These are phyloP conservation scores for Termitomyces sp. DNA, from an alignment of 768 basidiomycete genomes.

Conservation along the genomic window DNA sequence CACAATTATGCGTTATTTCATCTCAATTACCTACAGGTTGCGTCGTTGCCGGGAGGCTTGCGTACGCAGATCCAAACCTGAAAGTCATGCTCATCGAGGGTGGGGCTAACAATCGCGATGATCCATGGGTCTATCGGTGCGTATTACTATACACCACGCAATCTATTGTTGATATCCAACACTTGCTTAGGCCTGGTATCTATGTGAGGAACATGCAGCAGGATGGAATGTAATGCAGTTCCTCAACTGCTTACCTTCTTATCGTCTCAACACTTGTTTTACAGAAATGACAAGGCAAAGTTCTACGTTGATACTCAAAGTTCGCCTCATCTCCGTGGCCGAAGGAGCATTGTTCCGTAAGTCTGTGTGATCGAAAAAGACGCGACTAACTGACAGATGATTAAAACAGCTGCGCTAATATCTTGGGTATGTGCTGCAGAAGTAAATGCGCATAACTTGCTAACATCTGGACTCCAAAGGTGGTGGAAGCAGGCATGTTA, in stretches of 20 bases:
- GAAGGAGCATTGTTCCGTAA: slow-evolving; percentile 64
- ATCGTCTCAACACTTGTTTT: background rate
- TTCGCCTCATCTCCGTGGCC: slow-evolving; percentile 54
- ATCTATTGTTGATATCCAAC: background rate
- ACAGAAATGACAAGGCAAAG: slow-evolving; percentile 67
- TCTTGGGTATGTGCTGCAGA: slow-evolving; percentile 36
- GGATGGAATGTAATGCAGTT: slow-evolving; percentile 45
- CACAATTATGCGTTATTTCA: background rate
- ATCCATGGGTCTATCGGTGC: slow-evolving; percentile 70
- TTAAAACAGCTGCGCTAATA: slow-evolving; percentile 54
- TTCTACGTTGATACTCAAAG: slow-evolving; percentile 61
- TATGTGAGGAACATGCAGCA: slow-evolving; percentile 68
- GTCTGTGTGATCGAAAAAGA: slow-evolving; percentile 14
- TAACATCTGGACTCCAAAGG: slow-evolving; percentile 21
- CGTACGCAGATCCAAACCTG: slow-evolving; percentile 64
- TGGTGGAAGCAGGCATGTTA: slow-evolving; percentile 47
- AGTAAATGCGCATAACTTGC: too few relatives aligned
- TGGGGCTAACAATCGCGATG: slow-evolving; percentile 67
- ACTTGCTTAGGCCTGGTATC: slow-evolving; percentile 47
- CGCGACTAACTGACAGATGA: background rate
- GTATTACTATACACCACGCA: background rate
- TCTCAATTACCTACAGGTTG: slow-evolving; percentile 32
- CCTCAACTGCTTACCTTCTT: background rate
- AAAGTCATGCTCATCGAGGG: slow-evolving; percentile 76
- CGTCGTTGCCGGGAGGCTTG: slow-evolving; percentile 63